Percentiles rank a stretch among this genome's conserved stretches.
These are phyloP conservation scores for Raphanus raphanistrum DNA, from an alignment of 345 rosid genomes.

Conservation along the genomic window DNA sequence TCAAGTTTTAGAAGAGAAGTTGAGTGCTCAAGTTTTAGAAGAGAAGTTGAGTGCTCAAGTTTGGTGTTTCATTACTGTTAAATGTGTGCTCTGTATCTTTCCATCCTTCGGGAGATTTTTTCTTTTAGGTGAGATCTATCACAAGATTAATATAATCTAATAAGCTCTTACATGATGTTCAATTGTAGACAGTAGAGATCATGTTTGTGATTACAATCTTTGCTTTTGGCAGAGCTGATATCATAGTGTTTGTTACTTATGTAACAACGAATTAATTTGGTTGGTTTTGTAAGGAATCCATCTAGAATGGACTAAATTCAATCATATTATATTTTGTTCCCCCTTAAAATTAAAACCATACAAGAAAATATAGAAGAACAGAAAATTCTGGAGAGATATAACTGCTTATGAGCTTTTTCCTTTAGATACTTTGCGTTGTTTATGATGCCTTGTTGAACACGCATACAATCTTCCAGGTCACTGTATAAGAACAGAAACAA, in stretches of 20 bases:
- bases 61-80: neutral
- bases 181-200: too few relatives aligned
- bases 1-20: neutral
- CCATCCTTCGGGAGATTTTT: slow-evolving; percentile 87
- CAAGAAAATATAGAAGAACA: neutral
- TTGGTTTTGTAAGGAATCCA: too few relatives aligned
- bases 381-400: neutral
- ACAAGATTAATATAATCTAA: too few relatives aligned
- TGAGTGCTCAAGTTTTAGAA: neutral
- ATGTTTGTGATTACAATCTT: too few relatives aligned
- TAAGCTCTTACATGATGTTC: too few relatives aligned
- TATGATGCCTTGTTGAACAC: slow-evolving; percentile 24
- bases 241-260: too few relatives aligned
- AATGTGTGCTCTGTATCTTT: slow-evolving; percentile 69
- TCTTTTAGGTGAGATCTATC: slow-evolving; percentile 54
- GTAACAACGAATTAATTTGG: too few relatives aligned
- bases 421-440: neutral
- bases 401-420: neutral
- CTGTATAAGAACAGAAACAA: slow-evolving; percentile 47
- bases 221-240: too few relatives aligned
- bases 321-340: neutral
- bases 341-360: neutral
- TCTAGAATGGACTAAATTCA: too few relatives aligned
- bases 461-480: slow-evolving; percentile 89
- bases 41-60: neutral